Conservation (phyloP, 768 basidiomycete genomes). For the Hydnum rufescens region DNA sequence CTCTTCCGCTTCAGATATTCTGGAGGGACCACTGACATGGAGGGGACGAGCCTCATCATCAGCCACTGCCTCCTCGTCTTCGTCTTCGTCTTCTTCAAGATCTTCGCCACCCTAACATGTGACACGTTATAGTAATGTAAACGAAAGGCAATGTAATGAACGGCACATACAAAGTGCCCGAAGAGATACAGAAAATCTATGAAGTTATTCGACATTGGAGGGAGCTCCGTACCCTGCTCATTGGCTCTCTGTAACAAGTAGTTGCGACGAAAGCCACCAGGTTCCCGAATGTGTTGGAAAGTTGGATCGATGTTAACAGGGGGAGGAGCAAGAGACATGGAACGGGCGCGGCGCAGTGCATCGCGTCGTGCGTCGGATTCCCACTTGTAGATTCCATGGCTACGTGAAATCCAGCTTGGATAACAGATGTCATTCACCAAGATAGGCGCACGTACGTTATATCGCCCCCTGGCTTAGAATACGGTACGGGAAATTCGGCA, state of each 20-base stretch:
- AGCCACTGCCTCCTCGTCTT: conserved; percentile 32
- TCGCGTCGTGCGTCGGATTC: conserved; percentile 50
- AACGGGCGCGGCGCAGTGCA: conserved; percentile 31
- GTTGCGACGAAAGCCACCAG: conserved; percentile 84
- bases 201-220: conserved; percentile 51
- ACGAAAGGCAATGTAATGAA: neutral
- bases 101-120: conserved; percentile 64
- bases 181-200: conserved; percentile 90
- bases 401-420: conserved; percentile 17
- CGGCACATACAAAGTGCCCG: conserved; percentile 73
- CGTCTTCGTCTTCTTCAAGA: conserved; percentile 65
- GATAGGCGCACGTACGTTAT: conserved; percentile 48
- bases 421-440: conserved; percentile 12
- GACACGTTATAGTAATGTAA: neutral
- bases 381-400: conserved; percentile 93
- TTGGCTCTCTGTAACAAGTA: conserved; percentile 57
- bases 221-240: conserved; percentile 41
- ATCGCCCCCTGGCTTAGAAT: conserved; percentile 46
- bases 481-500: conserved; percentile 66
- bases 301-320: conserved; percentile 33
- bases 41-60: conserved; percentile 1
- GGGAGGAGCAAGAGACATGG: conserved; percentile 44
- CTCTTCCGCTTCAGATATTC: neutral
- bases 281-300: conserved; percentile 86
- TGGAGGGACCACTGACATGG: conserved; percentile 1